A percentile compares a stretch with the other conserved stretches of the same genome.
phyloP scores from a whole-genome alignment of 371 early-diverging fungal genomes.

The Mucor irregularis region DNA sequence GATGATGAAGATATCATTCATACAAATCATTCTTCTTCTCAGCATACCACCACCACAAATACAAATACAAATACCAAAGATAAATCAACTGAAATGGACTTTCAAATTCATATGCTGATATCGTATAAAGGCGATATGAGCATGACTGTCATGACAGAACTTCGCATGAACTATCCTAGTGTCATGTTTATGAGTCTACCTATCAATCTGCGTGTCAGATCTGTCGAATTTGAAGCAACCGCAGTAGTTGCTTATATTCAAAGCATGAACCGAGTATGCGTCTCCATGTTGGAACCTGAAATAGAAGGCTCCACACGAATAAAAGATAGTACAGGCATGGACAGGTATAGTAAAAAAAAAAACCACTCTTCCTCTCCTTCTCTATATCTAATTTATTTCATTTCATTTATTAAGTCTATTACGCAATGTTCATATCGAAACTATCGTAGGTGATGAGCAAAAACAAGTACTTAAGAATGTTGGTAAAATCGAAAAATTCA shows the following conservation, averaged over 20 bases:
- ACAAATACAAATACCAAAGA: slow-evolving; percentile 1
- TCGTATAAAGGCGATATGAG: slow-evolving; percentile 86
- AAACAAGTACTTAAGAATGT: slow-evolving; percentile 94
- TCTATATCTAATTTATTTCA: neutral
- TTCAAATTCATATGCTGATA: slow-evolving; percentile 74
- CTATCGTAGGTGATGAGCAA: slow-evolving; percentile 86
- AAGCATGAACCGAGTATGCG: slow-evolving; percentile 72
- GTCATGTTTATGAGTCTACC: slow-evolving; percentile 90
- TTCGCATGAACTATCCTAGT: slow-evolving; percentile 92
- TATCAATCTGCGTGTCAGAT: slow-evolving; percentile 78
- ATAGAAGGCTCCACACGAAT: slow-evolving; percentile 19
- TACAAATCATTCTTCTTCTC: slow-evolving; percentile 9
- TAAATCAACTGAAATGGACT: slow-evolving; percentile 59
- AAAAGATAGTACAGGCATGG: slow-evolving; percentile 30
- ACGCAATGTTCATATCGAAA: slow-evolving; percentile 79
- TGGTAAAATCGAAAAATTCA: slow-evolving; percentile 88
- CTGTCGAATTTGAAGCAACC: slow-evolving; percentile 83
- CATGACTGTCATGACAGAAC: slow-evolving; percentile 81
- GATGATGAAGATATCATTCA: slow-evolving; percentile 44
- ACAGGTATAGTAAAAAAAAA: slow-evolving; percentile 28
- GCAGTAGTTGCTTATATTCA: slow-evolving; percentile 88
- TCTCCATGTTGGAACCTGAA: slow-evolving; percentile 87
- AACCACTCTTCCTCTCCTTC: too few species aligned
- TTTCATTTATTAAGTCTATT: slow-evolving; percentile 52
- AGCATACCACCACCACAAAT: neutral